phyloP scores from a whole-genome alignment of 306 rosid species.

The barrel medic (Medicago truncatula) region DNA sequence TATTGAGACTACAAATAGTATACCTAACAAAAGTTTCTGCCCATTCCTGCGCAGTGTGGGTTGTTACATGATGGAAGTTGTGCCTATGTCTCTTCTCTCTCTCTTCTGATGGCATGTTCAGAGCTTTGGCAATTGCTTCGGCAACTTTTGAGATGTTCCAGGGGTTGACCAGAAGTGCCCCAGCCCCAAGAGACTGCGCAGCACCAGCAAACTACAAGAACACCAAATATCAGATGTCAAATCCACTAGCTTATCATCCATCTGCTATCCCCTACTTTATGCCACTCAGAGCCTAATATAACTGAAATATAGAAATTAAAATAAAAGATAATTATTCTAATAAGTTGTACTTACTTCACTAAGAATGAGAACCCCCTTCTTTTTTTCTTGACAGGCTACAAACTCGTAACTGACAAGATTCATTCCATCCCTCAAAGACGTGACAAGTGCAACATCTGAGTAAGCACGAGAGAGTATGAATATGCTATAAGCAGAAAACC shows the following conservation, averaged over 20 bases:
- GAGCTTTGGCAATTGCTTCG: conserved; percentile 69
- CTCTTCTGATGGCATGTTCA: conserved; percentile 70
- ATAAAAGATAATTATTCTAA: conserved; percentile 22
- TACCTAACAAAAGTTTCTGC: conserved; percentile 97
- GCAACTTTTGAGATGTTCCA: conserved; percentile 95
- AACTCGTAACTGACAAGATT: conserved; percentile 97
- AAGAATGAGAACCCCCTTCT: conserved; percentile 93
- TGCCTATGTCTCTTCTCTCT: conserved; percentile 88
- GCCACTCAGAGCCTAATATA: not conserved
- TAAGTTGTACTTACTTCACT: conserved; percentile 73
- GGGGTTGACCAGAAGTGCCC: conserved; percentile 93
- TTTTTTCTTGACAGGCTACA: conserved; percentile 92
- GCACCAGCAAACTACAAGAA: conserved; percentile 95
- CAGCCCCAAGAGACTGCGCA: conserved; percentile 97
- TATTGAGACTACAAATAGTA: conserved; percentile 14
- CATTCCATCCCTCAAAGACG: conserved; percentile 98
- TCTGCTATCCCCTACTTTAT: not conserved
- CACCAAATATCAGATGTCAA: conserved; percentile 33
- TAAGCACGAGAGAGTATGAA: conserved; percentile 35
- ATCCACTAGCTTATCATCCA: conserved; percentile 6
- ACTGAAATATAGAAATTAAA: not conserved
- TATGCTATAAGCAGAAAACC: conserved; percentile 16
- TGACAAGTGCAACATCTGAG: conserved; percentile 92
- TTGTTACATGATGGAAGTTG: conserved; percentile 76
- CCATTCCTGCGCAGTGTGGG: conserved; percentile 98